phyloP scores from a whole-genome alignment of 2,329 filamentous ascomycete genomes.

The Neofusicoccum kwambonambiense region DNA sequence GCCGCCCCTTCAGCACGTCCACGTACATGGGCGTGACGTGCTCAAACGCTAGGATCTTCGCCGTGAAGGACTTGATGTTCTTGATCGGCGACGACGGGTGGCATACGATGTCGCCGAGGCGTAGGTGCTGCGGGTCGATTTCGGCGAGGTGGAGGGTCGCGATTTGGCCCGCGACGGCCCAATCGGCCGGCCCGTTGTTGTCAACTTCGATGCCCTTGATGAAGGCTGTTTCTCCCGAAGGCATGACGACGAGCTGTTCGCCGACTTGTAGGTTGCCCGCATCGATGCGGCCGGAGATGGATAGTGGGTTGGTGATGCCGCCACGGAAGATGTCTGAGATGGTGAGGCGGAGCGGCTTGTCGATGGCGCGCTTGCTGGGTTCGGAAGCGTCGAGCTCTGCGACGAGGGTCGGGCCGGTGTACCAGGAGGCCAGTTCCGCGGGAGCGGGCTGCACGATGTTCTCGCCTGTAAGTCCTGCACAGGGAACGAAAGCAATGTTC shows the following conservation, averaged over 20 bases:
- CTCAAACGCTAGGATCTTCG: conserved; percentile 86
- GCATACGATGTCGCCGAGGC: conserved; percentile 82
- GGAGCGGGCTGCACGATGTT: conserved; percentile 69
- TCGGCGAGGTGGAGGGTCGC: conserved; percentile 78
- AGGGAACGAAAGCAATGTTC: conserved; percentile 83
- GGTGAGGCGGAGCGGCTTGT: conserved; percentile 80
- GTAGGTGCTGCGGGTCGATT: conserved; percentile 79
- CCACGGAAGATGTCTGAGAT: conserved; percentile 84
- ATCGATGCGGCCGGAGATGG: conserved; percentile 82
- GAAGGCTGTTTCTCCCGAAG: conserved; percentile 74
- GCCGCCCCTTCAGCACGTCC: conserved; percentile 81
- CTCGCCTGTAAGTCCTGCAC: conserved; percentile 83
- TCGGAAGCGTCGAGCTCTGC: conserved; percentile 83
- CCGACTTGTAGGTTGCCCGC: conserved; percentile 81
- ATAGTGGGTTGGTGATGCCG: conserved; percentile 76
- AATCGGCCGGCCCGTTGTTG: conserved; percentile 62
- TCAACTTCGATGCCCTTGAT: conserved; percentile 82
- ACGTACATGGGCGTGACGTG: conserved; percentile 84
- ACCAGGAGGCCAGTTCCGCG: conserved; percentile 65
- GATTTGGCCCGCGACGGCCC: conserved; percentile 91
- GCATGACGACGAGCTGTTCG: conserved; percentile 75
- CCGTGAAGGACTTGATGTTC: conserved; percentile 71
- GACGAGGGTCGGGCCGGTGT: conserved; percentile 73
- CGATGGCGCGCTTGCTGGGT: conserved; percentile 66
- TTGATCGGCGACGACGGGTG: conserved; percentile 64